A percentile compares a stretch with the other conserved stretches of the same genome.
Evolutionary conservation across 2,329 filamentous ascomycete species (phyloP).

Genomic region (Alternaria sp.): DNA sequence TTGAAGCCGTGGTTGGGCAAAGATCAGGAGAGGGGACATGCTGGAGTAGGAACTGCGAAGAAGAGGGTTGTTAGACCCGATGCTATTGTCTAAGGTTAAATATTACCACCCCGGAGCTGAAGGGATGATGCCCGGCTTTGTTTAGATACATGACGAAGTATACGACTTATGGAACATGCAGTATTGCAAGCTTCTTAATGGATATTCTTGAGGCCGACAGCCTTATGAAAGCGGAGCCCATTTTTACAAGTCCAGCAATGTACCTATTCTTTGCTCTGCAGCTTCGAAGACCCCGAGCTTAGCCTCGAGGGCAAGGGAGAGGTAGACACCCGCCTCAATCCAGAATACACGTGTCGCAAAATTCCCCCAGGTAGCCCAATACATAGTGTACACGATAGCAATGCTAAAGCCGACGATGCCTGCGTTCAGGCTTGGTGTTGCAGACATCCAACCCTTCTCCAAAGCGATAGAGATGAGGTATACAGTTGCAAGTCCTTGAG

Average conservation of each 20-base stretch:
- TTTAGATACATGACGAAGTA: not conserved
- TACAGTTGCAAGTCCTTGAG: not conserved
- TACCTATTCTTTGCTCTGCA: not conserved
- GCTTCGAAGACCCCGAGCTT: not conserved
- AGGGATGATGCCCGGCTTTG: not conserved
- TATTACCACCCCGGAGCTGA: not conserved
- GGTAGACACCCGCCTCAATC: not conserved
- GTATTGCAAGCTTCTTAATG: not conserved
- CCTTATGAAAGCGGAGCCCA: not conserved
- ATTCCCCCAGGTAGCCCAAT: not conserved
- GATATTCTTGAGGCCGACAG: not conserved
- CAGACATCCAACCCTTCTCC: not conserved
- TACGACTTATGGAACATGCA: not conserved
- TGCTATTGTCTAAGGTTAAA: slow-evolving; percentile 32
- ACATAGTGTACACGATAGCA: not conserved
- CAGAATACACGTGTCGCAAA: not conserved
- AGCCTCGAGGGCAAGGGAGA: not conserved
- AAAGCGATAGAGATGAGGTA: not conserved
- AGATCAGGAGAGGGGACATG: slow-evolving; percentile 72
- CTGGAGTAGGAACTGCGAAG: slow-evolving; percentile 43
- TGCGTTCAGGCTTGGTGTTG: not conserved
- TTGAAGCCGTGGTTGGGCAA: slow-evolving; percentile 95
- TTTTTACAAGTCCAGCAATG: not conserved
- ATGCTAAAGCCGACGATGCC: not conserved
- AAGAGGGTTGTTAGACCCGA: slow-evolving; percentile 41